These are phyloP conservation scores for Kwoniella dendrophila DNA, from an alignment of 768 basidiomycete species.

Conservation along the genomic window DNA sequence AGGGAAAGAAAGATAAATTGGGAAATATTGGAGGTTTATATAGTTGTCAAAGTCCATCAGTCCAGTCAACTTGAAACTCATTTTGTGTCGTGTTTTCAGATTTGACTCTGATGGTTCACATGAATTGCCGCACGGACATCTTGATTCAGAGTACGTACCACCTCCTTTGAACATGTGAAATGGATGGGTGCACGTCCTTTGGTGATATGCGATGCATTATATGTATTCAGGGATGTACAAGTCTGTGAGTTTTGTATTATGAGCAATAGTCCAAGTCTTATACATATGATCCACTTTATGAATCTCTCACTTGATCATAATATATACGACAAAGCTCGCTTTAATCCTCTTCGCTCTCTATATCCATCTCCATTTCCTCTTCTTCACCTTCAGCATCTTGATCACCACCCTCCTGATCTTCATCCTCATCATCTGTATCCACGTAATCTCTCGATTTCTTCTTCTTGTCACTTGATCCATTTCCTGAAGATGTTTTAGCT, in stretches of 20 bases:
- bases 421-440: conserved; percentile 38
- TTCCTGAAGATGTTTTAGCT: conserved; percentile 35
- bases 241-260: too few relatives aligned
- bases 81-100: too few relatives aligned
- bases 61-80: too few relatives aligned
- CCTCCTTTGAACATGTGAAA: too few relatives aligned
- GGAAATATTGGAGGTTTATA: neutral
- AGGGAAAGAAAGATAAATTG: neutral
- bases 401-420: conserved; percentile 17
- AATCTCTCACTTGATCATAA: neutral
- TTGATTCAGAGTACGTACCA: too few relatives aligned
- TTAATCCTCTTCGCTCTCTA: conserved; percentile 1
- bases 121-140: too few relatives aligned
- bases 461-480: conserved; percentile 10
- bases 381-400: conserved; percentile 34
- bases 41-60: neutral
- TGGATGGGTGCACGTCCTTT: too few relatives aligned
- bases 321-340: neutral
- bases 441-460: conserved; percentile 41
- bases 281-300: neutral
- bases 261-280: too few relatives aligned
- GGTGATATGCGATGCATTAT: too few relatives aligned
- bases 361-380: conserved; percentile 17
- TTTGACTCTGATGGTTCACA: neutral
- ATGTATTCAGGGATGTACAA: too few relatives aligned